phyloP scores from a whole-genome alignment of 2,329 filamentous ascomycete genomes.

The Alternaria arbusti region DNA sequence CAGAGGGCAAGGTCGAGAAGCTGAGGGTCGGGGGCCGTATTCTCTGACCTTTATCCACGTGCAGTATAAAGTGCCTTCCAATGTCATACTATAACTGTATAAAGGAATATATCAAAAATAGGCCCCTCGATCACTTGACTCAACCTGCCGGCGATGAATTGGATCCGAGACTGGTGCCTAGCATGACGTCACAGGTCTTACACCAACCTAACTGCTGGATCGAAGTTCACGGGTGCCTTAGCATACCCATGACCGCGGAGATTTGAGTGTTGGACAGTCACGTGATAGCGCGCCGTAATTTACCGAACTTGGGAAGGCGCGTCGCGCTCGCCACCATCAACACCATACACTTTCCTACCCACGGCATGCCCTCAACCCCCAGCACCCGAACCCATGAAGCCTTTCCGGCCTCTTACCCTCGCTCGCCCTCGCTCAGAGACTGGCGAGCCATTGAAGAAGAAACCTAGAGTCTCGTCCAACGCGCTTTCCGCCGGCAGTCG shows the following conservation, averaged over 20 bases:
- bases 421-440: slow-evolving; percentile 27
- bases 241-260: fast-evolving
- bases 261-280: neutral
- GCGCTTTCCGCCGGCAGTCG: slow-evolving; percentile 31
- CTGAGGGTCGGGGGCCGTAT: too few relatives aligned
- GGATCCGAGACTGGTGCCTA: too few relatives aligned
- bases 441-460: slow-evolving; percentile 50
- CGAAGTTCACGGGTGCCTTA: too few relatives aligned
- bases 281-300: slow-evolving; percentile 14
- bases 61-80: too few relatives aligned
- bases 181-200: too few relatives aligned
- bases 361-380: neutral
- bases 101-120: too few relatives aligned
- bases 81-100: too few relatives aligned
- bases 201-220: too few relatives aligned
- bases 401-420: slow-evolving; percentile 45
- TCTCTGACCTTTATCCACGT: too few relatives aligned
- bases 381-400: slow-evolving; percentile 34
- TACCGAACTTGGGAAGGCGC: slow-evolving; percentile 1
- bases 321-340: slow-evolving; percentile 4
- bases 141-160: too few relatives aligned
- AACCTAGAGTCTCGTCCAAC: slow-evolving; percentile 48
- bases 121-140: too few relatives aligned
- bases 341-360: neutral
- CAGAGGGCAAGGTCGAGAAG: too few relatives aligned